Conservation (phyloP, 2,329 filamentous ascomycete genomes). For the Aspergillus luchuensis region DNA sequence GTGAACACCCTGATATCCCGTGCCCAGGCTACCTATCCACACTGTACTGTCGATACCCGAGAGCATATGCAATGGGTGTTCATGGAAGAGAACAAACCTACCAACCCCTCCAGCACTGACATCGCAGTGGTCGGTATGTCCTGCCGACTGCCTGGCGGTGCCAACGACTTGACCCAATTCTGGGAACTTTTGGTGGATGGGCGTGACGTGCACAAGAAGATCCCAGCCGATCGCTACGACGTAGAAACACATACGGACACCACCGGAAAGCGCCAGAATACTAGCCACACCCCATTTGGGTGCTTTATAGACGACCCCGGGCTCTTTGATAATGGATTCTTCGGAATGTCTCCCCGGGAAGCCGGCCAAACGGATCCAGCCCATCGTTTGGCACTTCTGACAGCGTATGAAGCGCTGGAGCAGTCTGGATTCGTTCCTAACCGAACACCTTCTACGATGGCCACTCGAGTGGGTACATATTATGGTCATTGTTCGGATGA, state of each 20-base stretch:
- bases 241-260: constrained; percentile 67
- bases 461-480: constrained; percentile 67
- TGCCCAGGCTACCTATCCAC: too few species aligned
- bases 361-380: constrained; percentile 68
- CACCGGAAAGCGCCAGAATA: constrained; percentile 69
- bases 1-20: too few species aligned
- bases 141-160: constrained; percentile 67
- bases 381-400: constrained; percentile 59
- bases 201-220: constrained; percentile 66
- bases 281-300: constrained; percentile 69
- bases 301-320: constrained; percentile 72
- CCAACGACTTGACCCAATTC: constrained; percentile 62
- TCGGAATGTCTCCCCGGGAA: constrained; percentile 76
- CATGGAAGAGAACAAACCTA: too few species aligned
- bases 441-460: constrained; percentile 65
- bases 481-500: constrained; percentile 75
- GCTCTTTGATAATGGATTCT: constrained; percentile 71
- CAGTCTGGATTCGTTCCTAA: constrained; percentile 44
- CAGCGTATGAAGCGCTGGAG: constrained; percentile 67
- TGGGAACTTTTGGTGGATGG: constrained; percentile 72
- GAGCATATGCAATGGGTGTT: too few species aligned
- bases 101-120: too few species aligned
- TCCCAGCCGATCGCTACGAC: constrained; percentile 69
- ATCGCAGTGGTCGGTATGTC: constrained; percentile 77
- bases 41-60: too few species aligned